phyloP scores from a whole-genome alignment of 1,284 basidiomycete species.

The Puccinia horiana region DNA sequence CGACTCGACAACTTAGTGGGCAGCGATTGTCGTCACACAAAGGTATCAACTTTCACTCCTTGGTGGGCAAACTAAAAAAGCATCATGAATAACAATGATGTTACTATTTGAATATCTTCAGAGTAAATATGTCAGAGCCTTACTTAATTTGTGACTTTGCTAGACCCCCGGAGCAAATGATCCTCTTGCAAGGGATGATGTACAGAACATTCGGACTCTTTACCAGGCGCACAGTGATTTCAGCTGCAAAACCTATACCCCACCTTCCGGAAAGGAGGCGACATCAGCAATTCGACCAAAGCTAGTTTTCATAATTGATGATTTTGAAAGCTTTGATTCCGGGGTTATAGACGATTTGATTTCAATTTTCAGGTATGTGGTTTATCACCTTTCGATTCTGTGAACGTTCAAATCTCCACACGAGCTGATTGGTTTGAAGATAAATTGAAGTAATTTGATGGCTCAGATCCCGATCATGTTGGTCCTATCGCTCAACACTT shows the following conservation, averaged over 20 bases:
- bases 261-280: neutral
- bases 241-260: neutral
- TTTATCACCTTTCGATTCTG: neutral
- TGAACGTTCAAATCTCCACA: neutral
- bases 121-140: neutral
- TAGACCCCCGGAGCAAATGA: conserved; percentile 16
- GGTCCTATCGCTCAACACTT: conserved; percentile 36
- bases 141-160: neutral
- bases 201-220: conserved; percentile 34
- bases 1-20: neutral
- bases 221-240: conserved; percentile 5
- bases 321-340: conserved; percentile 42
- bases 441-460: conserved; percentile 13
- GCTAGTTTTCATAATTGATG: conserved; percentile 36
- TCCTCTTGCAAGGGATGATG: conserved; percentile 33
- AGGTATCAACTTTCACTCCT: conserved; percentile 17
- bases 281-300: neutral
- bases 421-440: neutral
- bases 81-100: neutral
- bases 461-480: conserved; percentile 22
- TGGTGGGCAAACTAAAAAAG: conserved; percentile 3
- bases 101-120: neutral
- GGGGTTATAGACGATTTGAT: conserved; percentile 36
- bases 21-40: neutral
- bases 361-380: conserved; percentile 24